Evolutionary conservation across 306 rosid genomes (phyloP), one percentile per base, ranked within the genome.

Genomic region (Parietaria judaica): DNA sequence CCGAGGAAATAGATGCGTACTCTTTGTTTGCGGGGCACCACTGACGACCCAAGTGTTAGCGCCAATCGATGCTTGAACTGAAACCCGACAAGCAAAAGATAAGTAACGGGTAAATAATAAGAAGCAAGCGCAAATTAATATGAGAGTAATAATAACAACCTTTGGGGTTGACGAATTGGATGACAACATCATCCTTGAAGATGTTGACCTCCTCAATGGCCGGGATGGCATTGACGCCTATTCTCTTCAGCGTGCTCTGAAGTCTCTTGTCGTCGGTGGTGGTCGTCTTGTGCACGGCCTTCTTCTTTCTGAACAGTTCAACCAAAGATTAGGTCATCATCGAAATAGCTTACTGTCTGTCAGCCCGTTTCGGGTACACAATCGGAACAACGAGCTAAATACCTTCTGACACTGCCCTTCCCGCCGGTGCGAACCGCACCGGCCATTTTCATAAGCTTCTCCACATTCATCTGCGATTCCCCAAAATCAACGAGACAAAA

Each of bases 31-130:
- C 48, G 97, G 96, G 48, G 95, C 54, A 54, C 99, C 99, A 58
- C 96, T 88, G 75, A 92, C 99, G 58, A 88, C 99, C 99, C 99
- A 92, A 2, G 99, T 92, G 78, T 92, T 92, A 16, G 99, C 96
- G 76, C 95, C 96, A 74, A 86, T 86, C 11, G 96, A 92, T 51
- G 99, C 99, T 86, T 92, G 99, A 75, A 92, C 99, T 92, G 90
- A 36, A 75, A 76, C 55, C n/a, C n/a, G n/a, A 47, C 2, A 51
- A 71, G 44, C 4, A 7, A 4, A 39, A 39, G 7, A 15, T 10
- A 6, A 16, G n/a, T 4, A 17, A n/a, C 58, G 12, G 61, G 68
- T 45, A 55, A 39, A 34, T 14, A 61, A 14, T 11, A 37, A 56
- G 51, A 34, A 31, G 45, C 5, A 53, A 66, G 4, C 38, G 3